These are phyloP conservation scores for Camellia granthamiana DNA, from an alignment of 148 eudicot genomes.

Conservation along the genomic window DNA sequence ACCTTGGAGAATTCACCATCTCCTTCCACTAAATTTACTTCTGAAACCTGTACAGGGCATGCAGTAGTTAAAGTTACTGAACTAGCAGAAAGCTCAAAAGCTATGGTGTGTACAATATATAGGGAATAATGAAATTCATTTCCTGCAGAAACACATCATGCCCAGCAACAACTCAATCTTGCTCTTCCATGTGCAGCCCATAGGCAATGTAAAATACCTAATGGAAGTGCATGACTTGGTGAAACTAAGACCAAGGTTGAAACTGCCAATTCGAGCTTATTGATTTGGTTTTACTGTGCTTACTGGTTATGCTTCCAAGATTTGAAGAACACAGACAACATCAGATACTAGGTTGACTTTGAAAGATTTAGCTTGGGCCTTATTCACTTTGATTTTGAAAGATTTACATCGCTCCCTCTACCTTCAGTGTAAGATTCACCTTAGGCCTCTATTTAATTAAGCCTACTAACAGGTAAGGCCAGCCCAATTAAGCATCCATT, in stretches of 20 bases:
- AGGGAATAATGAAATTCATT: neutral
- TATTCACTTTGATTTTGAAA: too few species aligned
- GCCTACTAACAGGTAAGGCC: too few species aligned
- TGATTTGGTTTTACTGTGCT: neutral
- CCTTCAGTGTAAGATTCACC: too few species aligned
- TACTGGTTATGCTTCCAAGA: neutral
- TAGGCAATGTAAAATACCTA: neutral
- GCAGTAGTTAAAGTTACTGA: slow-evolving; percentile 8
- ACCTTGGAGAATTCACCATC: slow-evolving; percentile 25
- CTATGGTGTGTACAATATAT: neutral
- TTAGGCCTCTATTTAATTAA: too few species aligned
- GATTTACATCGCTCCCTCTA: too few species aligned
- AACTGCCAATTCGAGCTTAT: neutral
- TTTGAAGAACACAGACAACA: too few species aligned
- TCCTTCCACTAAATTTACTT: slow-evolving; percentile 39
- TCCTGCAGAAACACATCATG: neutral
- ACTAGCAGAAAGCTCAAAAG: neutral
- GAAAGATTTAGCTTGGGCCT: too few species aligned
- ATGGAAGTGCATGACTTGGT: neutral
- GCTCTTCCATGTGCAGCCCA: neutral
- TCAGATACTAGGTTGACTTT: too few species aligned
- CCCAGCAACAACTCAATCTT: neutral
- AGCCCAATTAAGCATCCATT: too few species aligned
- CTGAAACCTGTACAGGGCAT: slow-evolving; percentile 47
- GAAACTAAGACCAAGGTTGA: neutral